These are phyloP conservation scores for Stenocarpella maydis DNA, from an alignment of 2,329 filamentous ascomycete species.

Conservation along the genomic window DNA sequence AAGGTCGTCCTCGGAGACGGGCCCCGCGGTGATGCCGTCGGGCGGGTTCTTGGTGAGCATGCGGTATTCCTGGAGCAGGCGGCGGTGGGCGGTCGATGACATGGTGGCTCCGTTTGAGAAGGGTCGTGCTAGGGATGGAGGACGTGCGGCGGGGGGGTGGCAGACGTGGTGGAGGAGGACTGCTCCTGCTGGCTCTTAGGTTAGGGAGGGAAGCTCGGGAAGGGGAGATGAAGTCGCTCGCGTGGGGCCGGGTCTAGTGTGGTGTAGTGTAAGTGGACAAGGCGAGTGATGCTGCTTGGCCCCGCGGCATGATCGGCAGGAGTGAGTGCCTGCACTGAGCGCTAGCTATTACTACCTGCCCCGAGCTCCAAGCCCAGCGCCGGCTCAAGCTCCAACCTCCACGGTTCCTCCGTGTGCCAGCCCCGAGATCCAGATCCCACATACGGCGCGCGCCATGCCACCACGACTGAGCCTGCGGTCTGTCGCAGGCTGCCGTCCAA, in stretches of 20 bases:
- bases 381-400: not conserved
- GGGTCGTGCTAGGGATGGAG: not conserved
- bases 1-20: conserved; percentile 92
- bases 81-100: conserved; percentile 69
- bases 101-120: conserved; percentile 61
- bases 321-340: conserved; percentile 5
- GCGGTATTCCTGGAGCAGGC: conserved; percentile 96
- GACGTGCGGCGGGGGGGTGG: no score
- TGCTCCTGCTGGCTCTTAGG: not conserved
- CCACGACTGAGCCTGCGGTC: conserved; percentile 42
- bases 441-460: conserved; percentile 41
- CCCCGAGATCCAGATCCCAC: not conserved
- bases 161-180: not conserved
- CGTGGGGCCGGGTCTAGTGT: conserved; percentile 11
- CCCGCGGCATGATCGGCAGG: conserved; percentile 19
- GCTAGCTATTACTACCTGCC: not conserved
- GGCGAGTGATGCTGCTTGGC: not conserved
- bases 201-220: not conserved
- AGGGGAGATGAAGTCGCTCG: not conserved
- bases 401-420: not conserved
- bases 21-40: conserved; percentile 97
- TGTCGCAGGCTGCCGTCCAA: conserved; percentile 37
- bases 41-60: conserved; percentile 92
- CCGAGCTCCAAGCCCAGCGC: conserved; percentile 12
- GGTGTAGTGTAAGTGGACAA: not conserved